phyloP scores from a whole-genome alignment of 1,139 yeast species.

The Yamadazyma sp. region DNA sequence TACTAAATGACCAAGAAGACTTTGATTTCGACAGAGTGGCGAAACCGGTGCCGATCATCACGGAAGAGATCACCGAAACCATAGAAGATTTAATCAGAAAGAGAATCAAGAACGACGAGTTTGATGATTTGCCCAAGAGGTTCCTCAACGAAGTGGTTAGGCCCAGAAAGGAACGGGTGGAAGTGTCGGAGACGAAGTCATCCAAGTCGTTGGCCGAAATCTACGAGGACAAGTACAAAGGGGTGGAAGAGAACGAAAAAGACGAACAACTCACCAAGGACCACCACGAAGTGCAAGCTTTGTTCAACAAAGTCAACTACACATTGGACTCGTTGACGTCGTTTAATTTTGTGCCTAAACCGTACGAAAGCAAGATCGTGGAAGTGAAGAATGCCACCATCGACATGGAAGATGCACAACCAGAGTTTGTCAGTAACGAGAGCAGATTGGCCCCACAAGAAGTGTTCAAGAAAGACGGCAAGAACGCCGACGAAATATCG shows the following conservation, averaged over 20 bases:
- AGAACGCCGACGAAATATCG: slow-evolving; percentile 57
- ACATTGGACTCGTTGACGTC: slow-evolving; percentile 87
- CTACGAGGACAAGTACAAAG: slow-evolving; percentile 81
- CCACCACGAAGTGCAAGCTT: slow-evolving; percentile 73
- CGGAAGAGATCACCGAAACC: slow-evolving; percentile 81
- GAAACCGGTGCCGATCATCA: slow-evolving; percentile 80
- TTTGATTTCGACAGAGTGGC: slow-evolving; percentile 48
- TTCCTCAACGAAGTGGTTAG: slow-evolving; percentile 61
- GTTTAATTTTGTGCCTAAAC: slow-evolving; percentile 92
- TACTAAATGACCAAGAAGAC: slow-evolving; percentile 46
- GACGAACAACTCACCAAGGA: slow-evolving; percentile 66
- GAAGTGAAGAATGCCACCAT: slow-evolving; percentile 82
- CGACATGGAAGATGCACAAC: slow-evolving; percentile 95
- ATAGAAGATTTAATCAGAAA: slow-evolving; percentile 86
- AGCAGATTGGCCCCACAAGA: slow-evolving; percentile 95
- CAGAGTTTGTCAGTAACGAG: slow-evolving; percentile 72
- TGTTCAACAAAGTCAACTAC: slow-evolving; percentile 64
- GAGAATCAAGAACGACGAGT: slow-evolving; percentile 71
- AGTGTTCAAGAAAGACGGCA: slow-evolving; percentile 62
- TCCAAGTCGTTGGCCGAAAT: slow-evolving; percentile 86
- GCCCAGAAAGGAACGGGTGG: slow-evolving; percentile 49
- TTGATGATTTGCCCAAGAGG: slow-evolving; percentile 83
- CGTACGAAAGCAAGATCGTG: slow-evolving; percentile 68
- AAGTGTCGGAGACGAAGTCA: slow-evolving; percentile 83
- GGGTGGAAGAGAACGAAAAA: slow-evolving; percentile 41